phyloP scores from a whole-genome alignment of 495 filamentous ascomycete genomes.

The Hypoxylon lienhwacheense region DNA sequence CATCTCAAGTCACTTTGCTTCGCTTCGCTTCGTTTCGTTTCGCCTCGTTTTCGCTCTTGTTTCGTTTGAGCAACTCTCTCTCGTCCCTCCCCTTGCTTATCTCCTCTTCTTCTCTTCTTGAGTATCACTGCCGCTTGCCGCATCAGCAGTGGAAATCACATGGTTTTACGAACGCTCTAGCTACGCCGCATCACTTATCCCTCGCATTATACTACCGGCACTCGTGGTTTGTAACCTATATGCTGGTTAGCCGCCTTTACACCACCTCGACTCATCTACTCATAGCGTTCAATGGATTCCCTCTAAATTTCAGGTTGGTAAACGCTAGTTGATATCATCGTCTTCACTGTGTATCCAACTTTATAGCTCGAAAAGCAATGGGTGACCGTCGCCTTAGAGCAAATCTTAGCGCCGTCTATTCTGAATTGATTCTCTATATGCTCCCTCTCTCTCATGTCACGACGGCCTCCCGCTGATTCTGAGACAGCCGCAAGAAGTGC shows the following conservation, averaged over 20 bases:
- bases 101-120: conserved; percentile 8
- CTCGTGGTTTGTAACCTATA: conserved; percentile 15
- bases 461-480: conserved; percentile 21
- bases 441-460: too few species aligned
- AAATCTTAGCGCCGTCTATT: conserved; percentile 8
- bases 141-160: conserved; percentile 24
- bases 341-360: conserved; percentile 17
- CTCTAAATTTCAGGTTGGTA: conserved; percentile 25
- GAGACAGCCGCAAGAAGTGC: conserved; percentile 26
- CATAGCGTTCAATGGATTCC: conserved; percentile 15
- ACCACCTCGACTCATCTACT: conserved; percentile 2
- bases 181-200: conserved; percentile 23
- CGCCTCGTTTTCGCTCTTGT: too few species aligned
- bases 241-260: conserved; percentile 13
- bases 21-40: too few species aligned
- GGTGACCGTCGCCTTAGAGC: conserved; percentile 19
- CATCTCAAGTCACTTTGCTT: too few species aligned
- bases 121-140: conserved; percentile 30
- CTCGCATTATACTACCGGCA: conserved; percentile 28
- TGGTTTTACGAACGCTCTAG: conserved; percentile 25
- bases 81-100: conserved; percentile 5
- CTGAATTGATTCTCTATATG: neutral
- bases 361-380: conserved; percentile 34
- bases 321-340: conserved; percentile 7
- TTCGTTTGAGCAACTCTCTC: conserved; percentile 24